These are phyloP conservation scores for Chalara sp. DNA, from an alignment of 2,329 filamentous ascomycete species.

Conservation along the genomic window DNA sequence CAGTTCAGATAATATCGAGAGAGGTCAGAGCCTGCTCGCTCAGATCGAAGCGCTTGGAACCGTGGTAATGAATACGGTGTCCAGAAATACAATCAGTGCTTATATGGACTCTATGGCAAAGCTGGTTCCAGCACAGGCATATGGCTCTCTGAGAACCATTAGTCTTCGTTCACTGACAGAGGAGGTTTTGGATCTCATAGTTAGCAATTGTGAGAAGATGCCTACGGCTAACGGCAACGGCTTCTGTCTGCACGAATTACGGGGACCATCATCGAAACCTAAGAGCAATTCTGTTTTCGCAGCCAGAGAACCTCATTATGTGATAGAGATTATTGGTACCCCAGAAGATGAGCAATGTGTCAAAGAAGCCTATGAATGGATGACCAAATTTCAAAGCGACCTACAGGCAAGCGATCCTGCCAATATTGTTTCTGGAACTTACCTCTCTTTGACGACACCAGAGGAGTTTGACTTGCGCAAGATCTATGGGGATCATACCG, in stretches of 20 bases:
- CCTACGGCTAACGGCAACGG: constrained; percentile 21
- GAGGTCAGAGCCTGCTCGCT: constrained; percentile 9
- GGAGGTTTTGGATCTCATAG: constrained; percentile 3
- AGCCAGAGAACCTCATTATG: constrained; percentile 26
- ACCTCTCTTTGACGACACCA: constrained; percentile 25
- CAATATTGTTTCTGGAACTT: constrained; percentile 25
- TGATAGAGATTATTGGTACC: constrained; percentile 30
- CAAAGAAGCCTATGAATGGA: constrained; percentile 21
- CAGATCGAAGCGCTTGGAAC: constrained; percentile 24
- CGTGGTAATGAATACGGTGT: constrained; percentile 23
- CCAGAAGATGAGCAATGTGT: constrained; percentile 18
- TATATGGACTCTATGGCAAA: constrained; percentile 11
- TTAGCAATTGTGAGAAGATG: constrained; percentile 11
- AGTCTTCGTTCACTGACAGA: constrained; percentile 7
- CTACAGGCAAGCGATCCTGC: constrained; percentile 17
- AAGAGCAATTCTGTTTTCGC: constrained; percentile 25
- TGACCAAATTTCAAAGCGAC: constrained; percentile 7
- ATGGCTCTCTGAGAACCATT: constrained; percentile 7
- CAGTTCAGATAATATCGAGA: background rate
- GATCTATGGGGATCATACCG: constrained; percentile 23
- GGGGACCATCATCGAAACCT: constrained; percentile 13
- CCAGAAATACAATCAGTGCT: constrained; percentile 14
- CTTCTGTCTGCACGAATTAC: constrained; percentile 27
- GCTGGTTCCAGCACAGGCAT: background rate
- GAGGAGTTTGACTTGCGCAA: constrained; percentile 17